A percentile compares a stretch with the other conserved stretches of the same genome.
These are phyloP conservation scores for Colletotrichum neosansevieriae DNA, from an alignment of 2,329 filamentous ascomycete genomes.

Conservation along the genomic window DNA sequence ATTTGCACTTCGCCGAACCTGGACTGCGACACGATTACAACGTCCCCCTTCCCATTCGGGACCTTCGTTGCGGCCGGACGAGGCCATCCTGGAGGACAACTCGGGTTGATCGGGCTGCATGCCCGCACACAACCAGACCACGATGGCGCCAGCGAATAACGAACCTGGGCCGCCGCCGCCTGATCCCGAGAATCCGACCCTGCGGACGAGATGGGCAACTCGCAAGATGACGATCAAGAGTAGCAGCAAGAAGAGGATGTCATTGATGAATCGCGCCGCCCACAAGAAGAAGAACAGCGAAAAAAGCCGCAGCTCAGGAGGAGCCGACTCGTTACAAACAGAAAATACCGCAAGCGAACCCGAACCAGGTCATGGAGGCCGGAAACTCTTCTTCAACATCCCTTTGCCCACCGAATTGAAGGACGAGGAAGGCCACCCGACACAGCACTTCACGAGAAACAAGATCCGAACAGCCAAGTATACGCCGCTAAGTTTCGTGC, in stretches of 20 bases:
- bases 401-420: conserved; percentile 80
- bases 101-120: conserved; percentile 53
- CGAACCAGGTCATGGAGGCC: conserved; percentile 56
- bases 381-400: conserved; percentile 86
- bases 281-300: conserved; percentile 73
- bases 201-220: conserved; percentile 96
- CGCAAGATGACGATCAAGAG: conserved; percentile 83
- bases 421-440: conserved; percentile 84
- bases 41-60: conserved; percentile 28
- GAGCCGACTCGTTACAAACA: conserved; percentile 45
- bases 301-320: conserved; percentile 71
- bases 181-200: conserved; percentile 58
- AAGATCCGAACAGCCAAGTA: conserved; percentile 99
- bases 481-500: conserved; percentile 92
- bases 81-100: conserved; percentile 56
- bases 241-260: conserved; percentile 82
- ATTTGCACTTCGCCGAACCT: conserved; percentile 12
- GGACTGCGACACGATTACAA: conserved; percentile 16
- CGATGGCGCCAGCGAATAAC: conserved; percentile 44
- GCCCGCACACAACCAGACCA: conserved; percentile 42
- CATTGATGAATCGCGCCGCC: conserved; percentile 82
- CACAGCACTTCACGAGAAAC: conserved; percentile 82
- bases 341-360: conserved; percentile 48
- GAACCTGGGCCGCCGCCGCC: conserved; percentile 60
- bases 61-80: conserved; percentile 44